These are phyloP conservation scores for Sindora glabra DNA, from an alignment of 306 rosid species.

Conservation along the genomic window DNA sequence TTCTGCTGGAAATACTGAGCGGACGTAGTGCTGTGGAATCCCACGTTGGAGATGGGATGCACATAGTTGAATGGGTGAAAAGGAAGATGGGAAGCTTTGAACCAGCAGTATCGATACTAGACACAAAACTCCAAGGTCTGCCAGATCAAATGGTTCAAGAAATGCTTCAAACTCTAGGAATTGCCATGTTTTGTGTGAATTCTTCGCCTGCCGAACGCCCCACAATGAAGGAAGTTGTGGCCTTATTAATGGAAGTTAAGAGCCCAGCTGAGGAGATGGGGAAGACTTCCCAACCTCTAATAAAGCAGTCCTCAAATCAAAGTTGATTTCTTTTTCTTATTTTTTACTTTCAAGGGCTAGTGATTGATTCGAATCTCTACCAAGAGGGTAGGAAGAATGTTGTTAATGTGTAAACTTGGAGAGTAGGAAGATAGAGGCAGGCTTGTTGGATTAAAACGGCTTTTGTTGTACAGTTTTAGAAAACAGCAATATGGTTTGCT, in stretches of 20 bases:
- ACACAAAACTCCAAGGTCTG: slow-evolving; percentile 73
- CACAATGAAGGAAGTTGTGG: slow-evolving; percentile 96
- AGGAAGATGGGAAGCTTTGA: slow-evolving; percentile 97
- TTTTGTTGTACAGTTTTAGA: slow-evolving; percentile 59
- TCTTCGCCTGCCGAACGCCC: slow-evolving; percentile 81
- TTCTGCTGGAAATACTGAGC: slow-evolving; percentile 79
- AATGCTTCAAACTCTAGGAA: slow-evolving; percentile 98
- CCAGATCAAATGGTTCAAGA: slow-evolving; percentile 98
- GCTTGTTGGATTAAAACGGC: slow-evolving; percentile 28
- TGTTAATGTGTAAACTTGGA: no score
- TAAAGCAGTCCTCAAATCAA: slow-evolving; percentile 77
- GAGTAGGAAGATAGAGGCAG: no score
- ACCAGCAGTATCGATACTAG: slow-evolving; percentile 78
- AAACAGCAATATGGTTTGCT: slow-evolving; percentile 23
- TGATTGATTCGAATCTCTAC: no score
- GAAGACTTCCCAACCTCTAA: slow-evolving; percentile 90
- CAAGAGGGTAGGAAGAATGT: no score
- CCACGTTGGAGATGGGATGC: slow-evolving; percentile 74
- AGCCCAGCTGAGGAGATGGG: slow-evolving; percentile 82
- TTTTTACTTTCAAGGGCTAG: slow-evolving; percentile 21
- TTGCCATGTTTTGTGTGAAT: slow-evolving; percentile 98
- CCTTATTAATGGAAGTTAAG: slow-evolving; percentile 83
- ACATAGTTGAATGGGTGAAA: slow-evolving; percentile 99
- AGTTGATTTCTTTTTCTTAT: slow-evolving; percentile 12
- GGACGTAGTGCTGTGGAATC: slow-evolving; percentile 82